Base-by-base conservation (phyloP, 805 yeast species). In the Pichia occidentalis region DNA sequence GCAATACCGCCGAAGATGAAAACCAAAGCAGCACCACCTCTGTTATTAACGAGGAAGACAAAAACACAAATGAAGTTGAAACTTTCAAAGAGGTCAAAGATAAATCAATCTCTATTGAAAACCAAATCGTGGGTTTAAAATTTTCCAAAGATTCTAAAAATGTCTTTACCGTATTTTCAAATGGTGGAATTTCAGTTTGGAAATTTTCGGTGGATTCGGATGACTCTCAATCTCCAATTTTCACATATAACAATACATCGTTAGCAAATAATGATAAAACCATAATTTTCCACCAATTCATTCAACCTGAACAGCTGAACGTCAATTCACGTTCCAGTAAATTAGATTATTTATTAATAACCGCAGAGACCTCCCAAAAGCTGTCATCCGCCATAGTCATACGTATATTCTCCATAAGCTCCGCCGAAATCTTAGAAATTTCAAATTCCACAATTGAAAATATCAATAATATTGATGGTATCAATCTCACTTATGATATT, bases 1-100 rank as follows among this genome's bases (percentile, higher is more conserved):
- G 49, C 17, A 63, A 56, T 32, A 60, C 56, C 37, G 17, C 18
- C 12, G 43, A 39, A 17, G 39, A 39, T 14, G 50, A 48, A 17
- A 50, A 48, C 11, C 53, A 51, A 27, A 40, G 43, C 16, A 40
- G 43, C 24, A 51, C 58, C 11, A 42, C 44, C 8, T 49, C 56
- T 4, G 47, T 52, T 7, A 48, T 52, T 11, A 52, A 56, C 36
- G 60, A 56, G 42, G 59, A 56, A 39, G 60, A 57, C 6, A 47
- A 46, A 25, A 45, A 42, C 26, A 47, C 48, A 2, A 40, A 55
- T 48, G 68, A 67, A 51, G 40, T 52, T 41, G 52, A 54, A 48
- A 19, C 50, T 48, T 33, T 63, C 52, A 41, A 60, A 47, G 56
- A 54, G 50, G 58, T 67, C 49, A 49, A 52, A 39, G 40, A 55